Conservation (phyloP, 495 filamentous ascomycete genomes). For the Penicillium bialowiezense region DNA sequence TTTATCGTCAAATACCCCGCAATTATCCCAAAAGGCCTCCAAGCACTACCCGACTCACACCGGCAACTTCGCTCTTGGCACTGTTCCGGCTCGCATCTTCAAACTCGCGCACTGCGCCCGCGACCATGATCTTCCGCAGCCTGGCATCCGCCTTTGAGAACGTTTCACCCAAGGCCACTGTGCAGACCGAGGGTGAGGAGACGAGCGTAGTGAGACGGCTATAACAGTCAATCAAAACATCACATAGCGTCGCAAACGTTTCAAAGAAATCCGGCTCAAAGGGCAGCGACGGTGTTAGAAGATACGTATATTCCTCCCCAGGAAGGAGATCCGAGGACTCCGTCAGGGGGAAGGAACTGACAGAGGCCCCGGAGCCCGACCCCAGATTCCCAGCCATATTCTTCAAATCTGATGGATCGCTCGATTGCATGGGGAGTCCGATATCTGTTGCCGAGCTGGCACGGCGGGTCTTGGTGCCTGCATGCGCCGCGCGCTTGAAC, state of each 20-base stretch:
- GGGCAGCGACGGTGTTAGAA: slow-evolving; percentile 86
- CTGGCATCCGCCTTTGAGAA: slow-evolving; percentile 88
- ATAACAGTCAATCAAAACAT: slow-evolving; percentile 93
- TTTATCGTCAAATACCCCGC: neutral
- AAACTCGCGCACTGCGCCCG: slow-evolving; percentile 84
- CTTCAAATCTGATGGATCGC: slow-evolving; percentile 51
- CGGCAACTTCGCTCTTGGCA: slow-evolving; percentile 74
- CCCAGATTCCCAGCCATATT: slow-evolving; percentile 38
- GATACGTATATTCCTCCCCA: slow-evolving; percentile 81
- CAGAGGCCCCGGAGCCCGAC: slow-evolving; percentile 35
- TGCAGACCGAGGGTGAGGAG: slow-evolving; percentile 61
- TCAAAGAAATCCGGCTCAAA: slow-evolving; percentile 98
- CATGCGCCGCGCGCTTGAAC: slow-evolving; percentile 72
- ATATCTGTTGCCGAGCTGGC: slow-evolving; percentile 68
- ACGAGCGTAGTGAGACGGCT: slow-evolving; percentile 71
- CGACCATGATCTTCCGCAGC: slow-evolving; percentile 81
- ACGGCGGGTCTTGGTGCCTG: slow-evolving; percentile 64
- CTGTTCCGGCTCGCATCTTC: slow-evolving; percentile 77
- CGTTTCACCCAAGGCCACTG: slow-evolving; percentile 63
- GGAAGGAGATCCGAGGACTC: slow-evolving; percentile 55
- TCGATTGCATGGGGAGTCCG: slow-evolving; percentile 56
- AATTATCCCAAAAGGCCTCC: slow-evolving; percentile 76
- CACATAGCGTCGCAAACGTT: slow-evolving; percentile 95
- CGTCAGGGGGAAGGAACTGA: slow-evolving; percentile 46
- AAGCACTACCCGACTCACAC: slow-evolving; percentile 82